Percentiles rank a stretch among this genome's conserved stretches.
Evolutionary conservation across 1,284 basidiomycete species (phyloP).

Genomic region (Malassezia furfur): DNA sequence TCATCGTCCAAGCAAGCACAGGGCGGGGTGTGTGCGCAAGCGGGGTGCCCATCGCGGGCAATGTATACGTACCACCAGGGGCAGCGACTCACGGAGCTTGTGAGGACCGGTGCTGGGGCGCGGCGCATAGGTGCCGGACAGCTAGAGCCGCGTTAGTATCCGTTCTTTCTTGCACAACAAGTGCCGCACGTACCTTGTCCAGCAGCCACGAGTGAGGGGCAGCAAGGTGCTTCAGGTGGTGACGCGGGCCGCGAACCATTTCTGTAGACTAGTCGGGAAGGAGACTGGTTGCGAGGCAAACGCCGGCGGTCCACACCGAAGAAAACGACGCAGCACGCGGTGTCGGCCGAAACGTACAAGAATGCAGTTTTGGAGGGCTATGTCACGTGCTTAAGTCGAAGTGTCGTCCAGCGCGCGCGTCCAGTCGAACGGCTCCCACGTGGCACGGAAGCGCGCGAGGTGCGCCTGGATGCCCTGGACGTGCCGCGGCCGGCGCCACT

Average conservation of each 20-base stretch:
- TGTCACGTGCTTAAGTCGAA: constrained; percentile 10
- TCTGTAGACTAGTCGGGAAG: constrained; percentile 8
- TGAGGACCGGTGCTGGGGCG: constrained; percentile 96
- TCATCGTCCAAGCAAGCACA: constrained; percentile 8
- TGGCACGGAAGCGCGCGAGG: constrained; percentile 63
- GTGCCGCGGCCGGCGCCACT: constrained; percentile 69
- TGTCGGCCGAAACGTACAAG: constrained; percentile 13
- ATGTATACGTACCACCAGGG: constrained; percentile 48
- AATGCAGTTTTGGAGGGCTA: constrained; percentile 14
- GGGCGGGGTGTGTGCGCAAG: not conserved
- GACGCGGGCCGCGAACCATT: constrained; percentile 77
- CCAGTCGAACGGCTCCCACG: constrained; percentile 50
- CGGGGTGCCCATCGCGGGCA: not conserved
- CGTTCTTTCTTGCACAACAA: not conserved
- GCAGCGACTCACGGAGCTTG: constrained; percentile 92
- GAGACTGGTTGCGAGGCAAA: constrained; percentile 13
- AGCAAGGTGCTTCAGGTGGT: constrained; percentile 94
- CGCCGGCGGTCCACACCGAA: constrained; percentile 6
- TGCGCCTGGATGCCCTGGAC: constrained; percentile 32
- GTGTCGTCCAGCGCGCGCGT: constrained; percentile 33
- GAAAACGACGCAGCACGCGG: constrained; percentile 10
- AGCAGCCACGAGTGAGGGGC: constrained; percentile 99
- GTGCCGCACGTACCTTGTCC: constrained; percentile 59
- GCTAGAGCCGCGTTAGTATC: constrained; percentile 33
- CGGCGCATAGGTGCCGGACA: constrained; percentile 93